Evolutionary conservation across 164 flowering plant genomes (phyloP), one percentile per base, ranked within the genome.

Genomic region (Macadamia integrifolia): DNA sequence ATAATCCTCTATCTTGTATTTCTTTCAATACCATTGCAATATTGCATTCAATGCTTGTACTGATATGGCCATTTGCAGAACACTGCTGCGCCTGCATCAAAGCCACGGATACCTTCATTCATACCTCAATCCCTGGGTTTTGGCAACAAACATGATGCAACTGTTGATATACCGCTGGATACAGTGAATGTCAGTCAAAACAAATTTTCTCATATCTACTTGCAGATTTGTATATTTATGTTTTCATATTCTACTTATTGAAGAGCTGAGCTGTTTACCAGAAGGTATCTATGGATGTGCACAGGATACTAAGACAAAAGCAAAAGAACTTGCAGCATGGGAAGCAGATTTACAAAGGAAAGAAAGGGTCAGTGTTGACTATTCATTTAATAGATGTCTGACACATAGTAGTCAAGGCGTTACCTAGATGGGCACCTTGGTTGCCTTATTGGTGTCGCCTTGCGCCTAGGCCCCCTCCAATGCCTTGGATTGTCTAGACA

Each of bases 281-380:
- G 23, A 62, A 64, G 65, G 52, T 28, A 9, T 35, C 40, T n/a
- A 50, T 66, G 57, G 18, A 63, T 65, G 18, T 59, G 8, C 57
- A 53, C 73, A 89, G 90, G 92, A 82, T 72, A 29, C 86, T 23
- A 83, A 77, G 65, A 81, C 81, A 42, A 88, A 76, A 68, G 88
- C 77, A 71, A 86, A 78, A 76, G 92, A 91, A 58, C 86, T 91
- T 66, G 82, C 90, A 30, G 62, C 79, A 29, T 86, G 94, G 97
- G 97, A 89, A 76, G 89, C 91, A n/a, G 97, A 93, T 68, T 79
- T 93, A 73, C 89, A 82, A 74, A 82, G 87, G 82, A 87, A 85
- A 74, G 93, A 91, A 74, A 77, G 79, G 89, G 97, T 93, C 18
- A 31, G 17, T 18, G 65, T 29, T 55, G 52, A 14, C 30, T 5